A percentile compares a stretch with the other conserved stretches of the same genome.
Evolutionary conservation across 768 basidiomycete species (phyloP).

Genomic region (Tylopilus plumbeoviolaceoides): DNA sequence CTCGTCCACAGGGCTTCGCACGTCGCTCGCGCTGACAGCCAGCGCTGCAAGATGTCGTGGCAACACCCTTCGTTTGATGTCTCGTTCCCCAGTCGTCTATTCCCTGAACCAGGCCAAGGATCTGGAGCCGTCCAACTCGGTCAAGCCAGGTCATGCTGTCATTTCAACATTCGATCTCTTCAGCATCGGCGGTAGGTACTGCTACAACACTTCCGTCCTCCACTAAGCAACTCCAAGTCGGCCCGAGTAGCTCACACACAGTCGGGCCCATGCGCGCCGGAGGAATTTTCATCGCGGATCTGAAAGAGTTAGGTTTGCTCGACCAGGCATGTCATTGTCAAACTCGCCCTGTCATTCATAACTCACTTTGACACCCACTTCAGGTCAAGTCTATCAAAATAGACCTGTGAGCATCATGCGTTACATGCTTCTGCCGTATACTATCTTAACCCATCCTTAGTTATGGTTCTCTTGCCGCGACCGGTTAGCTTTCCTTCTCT

Average conservation of each 20-base stretch:
- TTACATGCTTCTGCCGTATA: not conserved
- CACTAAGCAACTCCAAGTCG: conserved; percentile 40
- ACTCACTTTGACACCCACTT: not conserved
- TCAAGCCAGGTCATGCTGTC: conserved; percentile 74
- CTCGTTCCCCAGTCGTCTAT: conserved; percentile 4
- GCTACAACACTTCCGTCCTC: not conserved
- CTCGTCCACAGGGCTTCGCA: conserved; percentile 1
- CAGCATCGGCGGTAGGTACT: conserved; percentile 75
- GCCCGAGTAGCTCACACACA: conserved; percentile 61
- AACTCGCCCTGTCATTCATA: not conserved
- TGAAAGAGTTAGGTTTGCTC: conserved; percentile 62
- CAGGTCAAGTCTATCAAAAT: conserved; percentile 78
- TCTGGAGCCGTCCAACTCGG: conserved; percentile 6
- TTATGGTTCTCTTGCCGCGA: conserved; percentile 92
- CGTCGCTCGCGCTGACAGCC: not conserved
- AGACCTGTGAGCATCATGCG: conserved; percentile 53
- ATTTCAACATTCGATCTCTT: conserved; percentile 93
- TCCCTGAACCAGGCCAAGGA: conserved; percentile 1
- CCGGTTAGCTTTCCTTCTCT: conserved; percentile 45
- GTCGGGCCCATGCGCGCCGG: conserved; percentile 90
- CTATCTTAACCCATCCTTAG: conserved; percentile 34
- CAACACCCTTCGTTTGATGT: conserved; percentile 12
- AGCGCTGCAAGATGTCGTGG: not conserved
- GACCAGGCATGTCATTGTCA: conserved; percentile 47
- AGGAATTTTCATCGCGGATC: conserved; percentile 79